These are phyloP conservation scores for Syncephalastrum sp. DNA, from an alignment of 371 early-diverging fungal species.

Conservation along the genomic window DNA sequence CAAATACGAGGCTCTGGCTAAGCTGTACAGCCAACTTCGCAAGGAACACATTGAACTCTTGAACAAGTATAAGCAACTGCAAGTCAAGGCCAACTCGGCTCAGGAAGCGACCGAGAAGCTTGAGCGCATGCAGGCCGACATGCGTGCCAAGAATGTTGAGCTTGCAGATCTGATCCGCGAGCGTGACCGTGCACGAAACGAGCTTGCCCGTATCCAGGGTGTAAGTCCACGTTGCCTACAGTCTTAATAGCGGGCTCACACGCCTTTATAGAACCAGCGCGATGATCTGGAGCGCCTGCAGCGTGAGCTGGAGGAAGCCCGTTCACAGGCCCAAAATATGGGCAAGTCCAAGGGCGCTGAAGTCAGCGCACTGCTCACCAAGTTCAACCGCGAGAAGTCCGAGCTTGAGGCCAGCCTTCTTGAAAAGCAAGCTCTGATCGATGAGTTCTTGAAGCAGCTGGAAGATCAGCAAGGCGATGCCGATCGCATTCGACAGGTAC, in stretches of 20 bases:
- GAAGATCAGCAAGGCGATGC: slow-evolving; percentile 71
- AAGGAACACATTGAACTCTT: slow-evolving; percentile 95
- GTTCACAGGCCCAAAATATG: slow-evolving; percentile 75
- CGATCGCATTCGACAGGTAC: slow-evolving; percentile 58
- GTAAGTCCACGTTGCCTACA: slow-evolving; percentile 19
- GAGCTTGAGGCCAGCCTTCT: slow-evolving; percentile 70
- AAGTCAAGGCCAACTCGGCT: slow-evolving; percentile 79
- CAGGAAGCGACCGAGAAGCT: slow-evolving; percentile 73
- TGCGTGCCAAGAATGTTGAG: slow-evolving; percentile 79
- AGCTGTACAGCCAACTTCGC: slow-evolving; percentile 92
- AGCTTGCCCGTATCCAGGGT: slow-evolving; percentile 62
- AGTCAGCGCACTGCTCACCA: slow-evolving; percentile 70
- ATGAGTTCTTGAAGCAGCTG: slow-evolving; percentile 66
- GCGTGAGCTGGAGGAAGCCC: slow-evolving; percentile 75
- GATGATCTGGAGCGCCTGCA: slow-evolving; percentile 81
- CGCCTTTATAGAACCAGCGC: slow-evolving; percentile 53
- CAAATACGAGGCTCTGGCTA: slow-evolving; percentile 91
- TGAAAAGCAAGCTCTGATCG: slow-evolving; percentile 48
- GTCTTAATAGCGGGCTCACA: background rate
- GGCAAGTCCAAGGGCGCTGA: slow-evolving; percentile 79
- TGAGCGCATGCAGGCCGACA: slow-evolving; percentile 76
- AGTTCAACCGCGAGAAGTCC: slow-evolving; percentile 80
- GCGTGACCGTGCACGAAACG: slow-evolving; percentile 77
- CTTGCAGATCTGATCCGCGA: slow-evolving; percentile 82
- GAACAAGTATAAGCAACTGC: slow-evolving; percentile 80